Percentiles rank a stretch among this genome's conserved stretches.
Conservation (phyloP, 139 green algal species). For the Zygnema circumcarinatum region DNA sequence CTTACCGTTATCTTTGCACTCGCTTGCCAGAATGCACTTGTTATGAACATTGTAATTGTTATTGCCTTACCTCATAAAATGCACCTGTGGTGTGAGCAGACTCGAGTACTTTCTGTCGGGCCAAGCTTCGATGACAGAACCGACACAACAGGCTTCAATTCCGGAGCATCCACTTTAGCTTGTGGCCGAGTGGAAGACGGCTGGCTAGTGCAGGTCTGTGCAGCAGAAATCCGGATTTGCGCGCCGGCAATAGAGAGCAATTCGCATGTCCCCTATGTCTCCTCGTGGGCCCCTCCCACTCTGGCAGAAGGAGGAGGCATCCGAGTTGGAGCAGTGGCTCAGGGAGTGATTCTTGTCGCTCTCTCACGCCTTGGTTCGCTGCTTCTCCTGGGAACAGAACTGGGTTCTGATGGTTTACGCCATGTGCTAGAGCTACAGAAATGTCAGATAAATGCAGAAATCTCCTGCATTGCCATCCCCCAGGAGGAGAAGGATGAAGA, state of each 20-base stretch:
- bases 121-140: conserved; percentile 51
- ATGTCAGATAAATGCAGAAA: conserved; percentile 32
- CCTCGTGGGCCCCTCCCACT: neutral
- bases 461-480: conserved; percentile 58
- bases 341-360: conserved; percentile 41
- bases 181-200: conserved; percentile 38
- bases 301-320: conserved; percentile 1
- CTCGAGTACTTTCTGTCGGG: conserved; percentile 53
- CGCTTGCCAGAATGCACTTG: too few species aligned
- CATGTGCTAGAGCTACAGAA: conserved; percentile 43
- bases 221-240: conserved; percentile 31
- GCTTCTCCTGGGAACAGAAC: conserved; percentile 19
- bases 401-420: neutral
- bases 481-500: conserved; percentile 7
- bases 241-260: conserved; percentile 6
- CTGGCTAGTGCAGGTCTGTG: conserved; percentile 43
- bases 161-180: conserved; percentile 25
- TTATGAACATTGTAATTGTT: too few species aligned
- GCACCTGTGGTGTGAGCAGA: conserved; percentile 11
- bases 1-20: too few species aligned
- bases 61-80: too few species aligned
- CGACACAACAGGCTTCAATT: conserved; percentile 32
- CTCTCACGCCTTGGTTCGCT: conserved; percentile 15
- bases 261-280: neutral
- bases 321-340: conserved; percentile 25